A percentile compares a stretch with the other conserved stretches of the same genome.
These are phyloP conservation scores for Quercus alba DNA, from an alignment of 306 rosid genomes.

Conservation along the genomic window DNA sequence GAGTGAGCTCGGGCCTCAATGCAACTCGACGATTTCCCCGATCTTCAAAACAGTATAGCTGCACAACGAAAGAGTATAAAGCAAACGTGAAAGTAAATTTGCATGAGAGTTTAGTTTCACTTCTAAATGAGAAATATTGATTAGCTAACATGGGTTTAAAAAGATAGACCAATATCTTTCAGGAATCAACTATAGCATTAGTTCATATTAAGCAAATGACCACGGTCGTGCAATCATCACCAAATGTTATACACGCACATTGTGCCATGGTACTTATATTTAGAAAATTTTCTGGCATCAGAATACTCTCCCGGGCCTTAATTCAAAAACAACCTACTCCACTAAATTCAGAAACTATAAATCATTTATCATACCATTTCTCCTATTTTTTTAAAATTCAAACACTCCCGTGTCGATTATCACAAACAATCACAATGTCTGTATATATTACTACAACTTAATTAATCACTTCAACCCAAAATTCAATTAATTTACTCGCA, in stretches of 20 bases:
- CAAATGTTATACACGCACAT: neutral
- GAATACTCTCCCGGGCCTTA: neutral
- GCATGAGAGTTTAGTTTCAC: neutral
- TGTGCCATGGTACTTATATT: neutral
- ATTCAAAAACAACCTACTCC: neutral
- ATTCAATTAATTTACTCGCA: neutral
- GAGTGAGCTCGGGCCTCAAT: slow-evolving; percentile 93
- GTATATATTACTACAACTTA: no score
- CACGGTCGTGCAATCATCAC: neutral
- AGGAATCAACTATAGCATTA: neutral
- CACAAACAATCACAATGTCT: neutral
- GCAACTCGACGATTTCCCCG: slow-evolving; percentile 96
- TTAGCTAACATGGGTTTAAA: neutral
- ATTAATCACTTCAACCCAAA: neutral
- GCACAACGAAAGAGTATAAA: slow-evolving; percentile 28
- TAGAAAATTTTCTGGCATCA: neutral
- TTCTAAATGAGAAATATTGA: neutral
- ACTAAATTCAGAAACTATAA: neutral
- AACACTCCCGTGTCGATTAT: neutral
- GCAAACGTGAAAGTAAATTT: neutral
- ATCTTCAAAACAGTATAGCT: slow-evolving; percentile 98
- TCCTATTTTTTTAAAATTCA: neutral
- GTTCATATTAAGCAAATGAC: neutral
- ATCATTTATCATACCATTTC: neutral
- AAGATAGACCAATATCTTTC: neutral